Evolutionary conservation across 2,329 filamentous ascomycete species (phyloP).

Genomic region (Verticillium longisporum): DNA sequence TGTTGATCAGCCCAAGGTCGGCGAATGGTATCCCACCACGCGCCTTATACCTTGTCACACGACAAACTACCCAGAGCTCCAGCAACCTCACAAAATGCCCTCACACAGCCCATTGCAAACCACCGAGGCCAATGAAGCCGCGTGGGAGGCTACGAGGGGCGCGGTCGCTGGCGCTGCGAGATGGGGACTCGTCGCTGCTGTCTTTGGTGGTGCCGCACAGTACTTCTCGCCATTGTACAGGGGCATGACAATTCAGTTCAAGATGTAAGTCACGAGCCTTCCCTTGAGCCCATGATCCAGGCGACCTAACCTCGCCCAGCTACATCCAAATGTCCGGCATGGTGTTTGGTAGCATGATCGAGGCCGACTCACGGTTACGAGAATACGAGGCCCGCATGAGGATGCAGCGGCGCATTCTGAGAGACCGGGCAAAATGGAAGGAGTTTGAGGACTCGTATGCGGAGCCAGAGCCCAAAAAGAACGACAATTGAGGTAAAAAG

Average conservation of each 20-base stretch:
- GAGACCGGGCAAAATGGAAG: constrained; percentile 63
- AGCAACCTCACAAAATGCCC: constrained; percentile 26
- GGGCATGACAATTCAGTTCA: constrained; percentile 67
- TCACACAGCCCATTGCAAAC: constrained; percentile 52
- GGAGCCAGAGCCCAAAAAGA: constrained; percentile 37
- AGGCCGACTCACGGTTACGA: constrained; percentile 63
- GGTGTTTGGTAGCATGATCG: constrained; percentile 71
- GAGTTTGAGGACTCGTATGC: constrained; percentile 56
- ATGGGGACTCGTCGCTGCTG: constrained; percentile 62
- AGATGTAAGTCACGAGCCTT: constrained; percentile 50
- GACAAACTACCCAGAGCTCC: not conserved
- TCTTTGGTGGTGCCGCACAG: constrained; percentile 57
- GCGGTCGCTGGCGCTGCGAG: constrained; percentile 61
- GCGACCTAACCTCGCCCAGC: constrained; percentile 30
- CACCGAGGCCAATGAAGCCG: constrained; percentile 62
- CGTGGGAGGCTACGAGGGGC: constrained; percentile 64
- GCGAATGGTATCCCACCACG: not conserved
- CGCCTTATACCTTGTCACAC: not conserved
- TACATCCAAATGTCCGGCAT: constrained; percentile 82
- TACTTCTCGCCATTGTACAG: constrained; percentile 65
- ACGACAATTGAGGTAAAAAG: constrained; percentile 11
- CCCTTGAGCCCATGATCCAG: not conserved
- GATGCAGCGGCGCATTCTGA: constrained; percentile 54
- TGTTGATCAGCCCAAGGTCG: not conserved
- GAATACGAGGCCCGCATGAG: constrained; percentile 60